Evolutionary conservation across 1,284 basidiomycete genomes (phyloP).

Genomic region (Cryptococcus sp.): DNA sequence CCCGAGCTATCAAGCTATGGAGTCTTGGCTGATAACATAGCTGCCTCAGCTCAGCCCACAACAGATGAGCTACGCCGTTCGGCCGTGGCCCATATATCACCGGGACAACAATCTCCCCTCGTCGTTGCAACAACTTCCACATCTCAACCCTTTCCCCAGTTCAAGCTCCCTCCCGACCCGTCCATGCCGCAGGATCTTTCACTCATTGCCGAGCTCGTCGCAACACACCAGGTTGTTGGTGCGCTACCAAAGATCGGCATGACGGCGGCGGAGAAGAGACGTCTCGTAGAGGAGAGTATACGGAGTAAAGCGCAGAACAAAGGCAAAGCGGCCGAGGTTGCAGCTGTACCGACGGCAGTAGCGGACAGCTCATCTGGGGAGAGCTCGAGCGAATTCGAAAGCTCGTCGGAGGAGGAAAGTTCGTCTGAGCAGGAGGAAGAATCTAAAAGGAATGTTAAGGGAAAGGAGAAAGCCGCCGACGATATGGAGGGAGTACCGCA

Average conservation of each 20-base stretch:
- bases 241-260: slow-evolving; percentile 27
- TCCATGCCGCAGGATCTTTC: slow-evolving; percentile 36
- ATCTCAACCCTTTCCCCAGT: slow-evolving; percentile 3
- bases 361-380: slow-evolving; percentile 14
- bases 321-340: slow-evolving; percentile 8
- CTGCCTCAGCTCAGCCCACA: too few species aligned
- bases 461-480: neutral
- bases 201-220: slow-evolving; percentile 40
- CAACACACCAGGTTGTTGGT: slow-evolving; percentile 35
- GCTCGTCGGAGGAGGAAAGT: slow-evolving; percentile 11
- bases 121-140: neutral
- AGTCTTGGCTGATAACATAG: too few species aligned
- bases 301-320: slow-evolving; percentile 7
- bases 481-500: neutral
- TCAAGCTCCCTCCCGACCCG: slow-evolving; percentile 22
- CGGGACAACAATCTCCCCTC: neutral
- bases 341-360: neutral
- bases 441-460: too few species aligned
- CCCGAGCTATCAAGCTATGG: too few species aligned
- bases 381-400: slow-evolving; percentile 27
- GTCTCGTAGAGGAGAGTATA: slow-evolving; percentile 30
- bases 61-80: too few species aligned
- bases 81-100: too few species aligned
- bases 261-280: slow-evolving; percentile 33
- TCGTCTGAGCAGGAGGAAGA: slow-evolving; percentile 1